These are phyloP conservation scores for Chaetoscypha palmicola DNA, from an alignment of 2,329 filamentous ascomycete genomes.

Conservation along the genomic window DNA sequence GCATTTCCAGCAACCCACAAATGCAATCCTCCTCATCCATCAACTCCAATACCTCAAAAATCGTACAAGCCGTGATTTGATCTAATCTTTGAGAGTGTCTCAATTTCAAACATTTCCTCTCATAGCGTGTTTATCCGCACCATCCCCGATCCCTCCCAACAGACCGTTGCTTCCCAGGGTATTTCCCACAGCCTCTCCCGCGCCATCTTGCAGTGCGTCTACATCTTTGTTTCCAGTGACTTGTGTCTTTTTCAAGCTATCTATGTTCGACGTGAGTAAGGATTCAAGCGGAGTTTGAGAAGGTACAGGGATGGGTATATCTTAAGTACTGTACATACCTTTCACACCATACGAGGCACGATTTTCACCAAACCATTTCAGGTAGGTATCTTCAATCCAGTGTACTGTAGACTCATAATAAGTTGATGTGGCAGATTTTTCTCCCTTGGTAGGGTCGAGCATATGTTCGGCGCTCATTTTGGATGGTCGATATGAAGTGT, in stretches of 20 bases:
- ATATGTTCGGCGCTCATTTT: conserved; percentile 2
- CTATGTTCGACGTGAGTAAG: conserved; percentile 6
- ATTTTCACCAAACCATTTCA: conserved; percentile 27
- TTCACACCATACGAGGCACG: conserved; percentile 25
- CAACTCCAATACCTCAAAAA: too few species aligned
- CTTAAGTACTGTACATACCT: conserved; percentile 15
- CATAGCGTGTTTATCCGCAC: conserved; percentile 22
- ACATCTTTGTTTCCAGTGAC: conserved; percentile 26
- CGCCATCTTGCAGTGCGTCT: conserved; percentile 21
- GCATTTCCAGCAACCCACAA: too few species aligned
- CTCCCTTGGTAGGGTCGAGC: conserved; percentile 5
- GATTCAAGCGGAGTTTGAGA: neutral
- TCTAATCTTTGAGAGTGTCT: too few species aligned
- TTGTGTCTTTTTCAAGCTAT: conserved; percentile 22
- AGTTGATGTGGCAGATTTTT: conserved; percentile 11
- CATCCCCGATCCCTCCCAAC: conserved; percentile 17
- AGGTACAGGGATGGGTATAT: too few species aligned
- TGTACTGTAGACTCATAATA: conserved; percentile 22
- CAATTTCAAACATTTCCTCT: conserved; percentile 11
- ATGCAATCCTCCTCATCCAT: too few species aligned
- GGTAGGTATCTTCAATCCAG: conserved; percentile 28
- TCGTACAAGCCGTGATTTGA: too few species aligned
- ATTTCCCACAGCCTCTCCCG: conserved; percentile 20
- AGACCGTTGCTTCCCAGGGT: conserved; percentile 14
- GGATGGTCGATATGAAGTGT: too few species aligned